Evolutionary conservation across 2,329 filamentous ascomycete species (phyloP), one percentile per base, ranked within the genome.

Genomic region (Talaromyces sp.): DNA sequence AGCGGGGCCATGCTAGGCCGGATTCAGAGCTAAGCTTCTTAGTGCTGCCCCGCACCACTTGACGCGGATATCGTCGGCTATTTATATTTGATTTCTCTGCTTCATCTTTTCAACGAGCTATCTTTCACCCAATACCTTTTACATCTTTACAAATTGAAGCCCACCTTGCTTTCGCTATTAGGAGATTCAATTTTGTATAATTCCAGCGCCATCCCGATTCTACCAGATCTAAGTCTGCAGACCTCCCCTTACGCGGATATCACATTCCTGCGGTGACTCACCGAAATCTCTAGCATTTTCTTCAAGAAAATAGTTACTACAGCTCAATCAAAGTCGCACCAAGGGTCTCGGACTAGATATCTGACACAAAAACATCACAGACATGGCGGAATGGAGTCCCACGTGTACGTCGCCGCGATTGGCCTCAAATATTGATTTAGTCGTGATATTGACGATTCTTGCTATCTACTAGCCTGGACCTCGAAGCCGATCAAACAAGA

Each of bases 401-500:
- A 69, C 66, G 48, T 74, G 73, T 75, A 71, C 39, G 65, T 54
- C 22, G 27, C 47, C 24, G 13, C 1, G 33, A 37, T 69, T 66
- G 33, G 14, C 58, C 33, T n/a, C 22, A 35, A 3, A 19, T 10
- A 14, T n/a, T 19, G 24, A 16, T 27, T 45, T n/a, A 16, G 7
- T 16, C 19, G 50, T 56, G 31, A 22, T 9, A 50, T 27, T 64
- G 6, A 59, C 16, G 14, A 4, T 19, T 56, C 27, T 19, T 16
- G 58, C 35, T 64, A 22, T 24, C 61, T 16, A 48, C 56, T 67
- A 71, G 79, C 78, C 48, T 82, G 80, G 80, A 78, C 72, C 7
- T 74, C 72, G 19, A 81, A 80, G 65, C 79, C 79, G 10, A 78
- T 81, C 64, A 79, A 80, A 64, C 80, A 82, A 70, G 79, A 79